Evolutionary conservation across 1,139 yeast species (phyloP), one percentile per base, ranked within the genome.

Genomic region (Hyphopichia khmerensis): DNA sequence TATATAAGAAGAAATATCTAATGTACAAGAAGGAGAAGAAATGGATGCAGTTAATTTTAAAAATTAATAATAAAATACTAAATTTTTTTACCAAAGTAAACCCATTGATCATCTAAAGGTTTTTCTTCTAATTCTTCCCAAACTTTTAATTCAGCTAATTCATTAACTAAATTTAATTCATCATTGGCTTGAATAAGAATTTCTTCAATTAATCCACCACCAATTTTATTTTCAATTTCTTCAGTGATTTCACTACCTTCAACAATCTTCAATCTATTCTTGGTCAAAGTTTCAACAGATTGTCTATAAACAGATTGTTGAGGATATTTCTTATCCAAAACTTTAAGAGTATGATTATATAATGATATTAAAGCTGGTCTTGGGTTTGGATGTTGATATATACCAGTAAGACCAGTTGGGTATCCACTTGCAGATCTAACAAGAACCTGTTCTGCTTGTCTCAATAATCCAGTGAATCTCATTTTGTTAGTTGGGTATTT

Each of bases 141-240:
- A 36, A 63, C 64, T 64, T 85, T 83, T 76, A 84, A 77, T 48
- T 73, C 79, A 34, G 84, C 83, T 72, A 89, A 70, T 61, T 82
- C 79, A 55, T 79, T 70, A 42, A 88, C 84, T 61, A 89, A 75
- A 40, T 72, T 77, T 54, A 80, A 78, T 67, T 89, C 96, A 47
- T 87, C 95, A 52, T 84, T 80, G 14, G 96, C 96, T 68, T 88
- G 96, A 47, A 87, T 73, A 45, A 88, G 64, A 43, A 88, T 68
- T 69, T 88, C 96, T 67, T 88, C 96, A 51, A 88, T 84, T 53
- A 88, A 77, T 2, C 96, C 96, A 51, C 84, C 80, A 16, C 95
- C 96, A 50, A 88, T 84, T 61, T 82, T 70, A 49, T 71, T 67
- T 68, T 88, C 96, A 55, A 88, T 86, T 52, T 75, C 79, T 57